Percentiles rank a stretch among this genome's conserved stretches.
Evolutionary conservation across 495 filamentous ascomycete genomes (phyloP).

Genomic region (Xylaria telfairii): DNA sequence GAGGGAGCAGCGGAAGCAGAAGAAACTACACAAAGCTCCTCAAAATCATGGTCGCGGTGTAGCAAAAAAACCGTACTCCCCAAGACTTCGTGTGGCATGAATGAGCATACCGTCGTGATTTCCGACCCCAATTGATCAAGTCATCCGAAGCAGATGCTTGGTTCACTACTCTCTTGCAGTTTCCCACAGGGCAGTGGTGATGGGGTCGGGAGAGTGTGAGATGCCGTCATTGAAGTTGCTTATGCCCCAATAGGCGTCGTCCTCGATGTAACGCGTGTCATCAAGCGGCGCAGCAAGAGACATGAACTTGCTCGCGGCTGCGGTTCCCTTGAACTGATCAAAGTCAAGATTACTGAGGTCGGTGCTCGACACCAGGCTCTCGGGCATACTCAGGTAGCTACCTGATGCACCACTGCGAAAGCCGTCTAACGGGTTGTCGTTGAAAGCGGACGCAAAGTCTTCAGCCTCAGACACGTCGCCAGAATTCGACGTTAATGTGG

Average conservation of each 20-base stretch:
- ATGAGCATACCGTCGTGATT: slow-evolving; percentile 5
- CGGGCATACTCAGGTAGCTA: slow-evolving; percentile 56
- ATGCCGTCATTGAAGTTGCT: slow-evolving; percentile 42
- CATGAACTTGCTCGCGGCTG: slow-evolving; percentile 47
- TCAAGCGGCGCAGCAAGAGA: slow-evolving; percentile 43
- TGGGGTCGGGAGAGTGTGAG: slow-evolving; percentile 41
- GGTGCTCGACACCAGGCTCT: slow-evolving; percentile 57
- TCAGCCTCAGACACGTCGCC: slow-evolving; percentile 79
- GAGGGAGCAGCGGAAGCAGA: background rate
- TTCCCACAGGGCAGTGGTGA: slow-evolving; percentile 39
- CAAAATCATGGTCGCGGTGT: slow-evolving; percentile 18
- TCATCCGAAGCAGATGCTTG: slow-evolving; percentile 13
- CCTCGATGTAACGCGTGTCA: slow-evolving; percentile 40
- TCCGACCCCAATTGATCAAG: background rate
- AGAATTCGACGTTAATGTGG: slow-evolving; percentile 71
- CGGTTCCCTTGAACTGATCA: slow-evolving; percentile 64
- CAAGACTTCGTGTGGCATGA: slow-evolving; percentile 3
- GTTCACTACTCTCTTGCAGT: background rate
- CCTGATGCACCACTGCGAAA: slow-evolving; percentile 58
- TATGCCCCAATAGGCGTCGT: slow-evolving; percentile 39
- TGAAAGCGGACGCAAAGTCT: slow-evolving; percentile 63
- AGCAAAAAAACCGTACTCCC: slow-evolving; percentile 16
- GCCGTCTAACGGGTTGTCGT: slow-evolving; percentile 59
- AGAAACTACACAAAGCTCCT: slow-evolving; percentile 7
- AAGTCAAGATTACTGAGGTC: slow-evolving; percentile 66